Evolutionary conservation across 169 alveolate species (phyloP).

Genomic region (Plasmodium reichenowi): DNA sequence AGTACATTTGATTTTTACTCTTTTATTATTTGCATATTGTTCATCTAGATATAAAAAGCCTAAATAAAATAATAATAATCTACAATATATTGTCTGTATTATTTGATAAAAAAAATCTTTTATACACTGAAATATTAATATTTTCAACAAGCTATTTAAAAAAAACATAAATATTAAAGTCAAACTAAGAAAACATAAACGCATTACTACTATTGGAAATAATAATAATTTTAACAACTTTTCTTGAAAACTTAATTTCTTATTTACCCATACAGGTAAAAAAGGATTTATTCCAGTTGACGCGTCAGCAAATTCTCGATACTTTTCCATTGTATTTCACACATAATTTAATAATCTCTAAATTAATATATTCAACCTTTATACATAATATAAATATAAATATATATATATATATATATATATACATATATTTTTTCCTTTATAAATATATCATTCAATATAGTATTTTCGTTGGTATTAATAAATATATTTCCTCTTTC

Average conservation of each 20-base stretch:
- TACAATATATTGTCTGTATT: conserved; percentile 47
- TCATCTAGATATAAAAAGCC: conserved; percentile 62
- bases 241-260: conserved; percentile 25
- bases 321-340: conserved; percentile 72
- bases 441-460: too few species aligned
- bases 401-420: too few species aligned
- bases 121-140: conserved; percentile 45
- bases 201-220: conserved; percentile 44
- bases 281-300: conserved; percentile 83
- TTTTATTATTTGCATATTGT: conserved; percentile 61
- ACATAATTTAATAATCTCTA: neutral
- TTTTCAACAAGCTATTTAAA: conserved; percentile 38
- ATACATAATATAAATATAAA: too few species aligned
- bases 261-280: conserved; percentile 80
- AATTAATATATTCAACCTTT: too few species aligned
- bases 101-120: conserved; percentile 65
- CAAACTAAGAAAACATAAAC: conserved; percentile 43
- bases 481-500: too few species aligned
- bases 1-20: conserved; percentile 62
- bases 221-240: conserved; percentile 47
- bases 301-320: conserved; percentile 79
- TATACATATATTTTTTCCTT: too few species aligned
- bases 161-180: conserved; percentile 61
- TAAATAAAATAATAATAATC: conserved; percentile 44
- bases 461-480: too few species aligned